phyloP scores from a whole-genome alignment of 1,284 basidiomycete genomes.

The Cerioporus squamosus region DNA sequence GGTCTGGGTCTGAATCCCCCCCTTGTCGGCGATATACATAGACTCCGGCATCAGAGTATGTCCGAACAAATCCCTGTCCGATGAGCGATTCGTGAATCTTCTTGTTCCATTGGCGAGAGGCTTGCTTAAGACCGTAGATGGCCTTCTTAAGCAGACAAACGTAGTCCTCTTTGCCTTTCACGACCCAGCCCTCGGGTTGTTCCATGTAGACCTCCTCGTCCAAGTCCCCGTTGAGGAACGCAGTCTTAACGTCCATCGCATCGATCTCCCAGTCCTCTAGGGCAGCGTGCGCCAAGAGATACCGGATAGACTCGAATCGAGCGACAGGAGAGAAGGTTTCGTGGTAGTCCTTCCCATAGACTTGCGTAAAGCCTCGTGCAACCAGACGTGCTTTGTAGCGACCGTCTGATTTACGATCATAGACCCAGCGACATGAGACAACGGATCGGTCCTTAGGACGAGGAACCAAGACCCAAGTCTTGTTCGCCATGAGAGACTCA shows the following conservation, averaged over 20 bases:
- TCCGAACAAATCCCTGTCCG: conserved; percentile 5
- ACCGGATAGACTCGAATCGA: conserved; percentile 33
- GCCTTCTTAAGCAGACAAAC: conserved; percentile 20
- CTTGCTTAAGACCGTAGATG: conserved; percentile 30
- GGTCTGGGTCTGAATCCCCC: not conserved
- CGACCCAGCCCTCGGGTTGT: conserved; percentile 36
- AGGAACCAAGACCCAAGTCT: not conserved
- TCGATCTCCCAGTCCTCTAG: conserved; percentile 31
- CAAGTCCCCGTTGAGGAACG: conserved; percentile 41
- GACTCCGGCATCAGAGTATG: conserved; percentile 4
- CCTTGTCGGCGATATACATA: conserved; percentile 9
- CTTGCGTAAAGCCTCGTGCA: conserved; percentile 47
- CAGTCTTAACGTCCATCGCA: conserved; percentile 39
- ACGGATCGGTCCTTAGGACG: not conserved
- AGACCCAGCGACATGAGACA: conserved; percentile 34
- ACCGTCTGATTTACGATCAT: conserved; percentile 40
- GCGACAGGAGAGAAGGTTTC: conserved; percentile 44
- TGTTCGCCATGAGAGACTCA: conserved; percentile 1
- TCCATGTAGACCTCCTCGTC: conserved; percentile 45
- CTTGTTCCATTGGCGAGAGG: conserved; percentile 8
- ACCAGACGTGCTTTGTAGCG: conserved; percentile 36
- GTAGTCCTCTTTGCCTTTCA: conserved; percentile 4
- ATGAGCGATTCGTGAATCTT: conserved; percentile 3
- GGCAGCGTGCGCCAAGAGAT: conserved; percentile 37
- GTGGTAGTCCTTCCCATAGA: conserved; percentile 43